Base-by-base conservation (phyloP, 2,329 filamentous ascomycete species). In the Chaetomiaceae sp. region DNA sequence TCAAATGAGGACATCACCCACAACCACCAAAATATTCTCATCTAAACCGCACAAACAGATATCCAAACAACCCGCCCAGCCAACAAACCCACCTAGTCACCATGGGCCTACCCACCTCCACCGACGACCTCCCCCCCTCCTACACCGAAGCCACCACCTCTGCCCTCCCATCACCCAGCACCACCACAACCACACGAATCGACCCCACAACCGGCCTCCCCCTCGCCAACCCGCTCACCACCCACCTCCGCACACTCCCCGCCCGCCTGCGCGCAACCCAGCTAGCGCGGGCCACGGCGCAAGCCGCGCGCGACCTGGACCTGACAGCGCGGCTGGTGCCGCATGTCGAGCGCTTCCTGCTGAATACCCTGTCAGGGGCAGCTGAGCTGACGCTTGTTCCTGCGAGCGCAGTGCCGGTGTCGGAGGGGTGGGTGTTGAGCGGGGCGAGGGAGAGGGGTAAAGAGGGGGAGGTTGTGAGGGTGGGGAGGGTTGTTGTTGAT, bases 361-460 rank as follows among this genome's bases (percentile, higher is more conserved):
- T 75, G 20, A 65, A 64, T 2, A 67, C 1, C 51, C 57, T 2
- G 42, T 65, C 22, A 5, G 22, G 6, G 22, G 22, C 9, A 0
- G 65, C 71, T 1, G 68, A 73, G 39, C 64, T 75, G 36, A 68
- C 65, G 7, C 58, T 78, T 29, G 65, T 77, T 0, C 74, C 74
- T 0, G 67, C 56, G 2, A 56, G 57, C 4, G 68, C 67, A 4
- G 66, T 76, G 0, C 63, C 60, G 0, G 66, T 76, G 0, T 63
- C 60, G 0, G 33, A 49, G 1, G 56, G 51, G 1, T 72, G 69
- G 68, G 45, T 34, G 14, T 59, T 69, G 19, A 65, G 56, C 37
- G 67, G 67, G 2, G 56, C 58, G 8, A 58, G 58, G 7, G 60
- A 66, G 4, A 53, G 54, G 14, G 39, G 52, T 3, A 44, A 41